Evolutionary conservation across 805 yeast genomes (phyloP).

Genomic region (Yarrowia sp.): DNA sequence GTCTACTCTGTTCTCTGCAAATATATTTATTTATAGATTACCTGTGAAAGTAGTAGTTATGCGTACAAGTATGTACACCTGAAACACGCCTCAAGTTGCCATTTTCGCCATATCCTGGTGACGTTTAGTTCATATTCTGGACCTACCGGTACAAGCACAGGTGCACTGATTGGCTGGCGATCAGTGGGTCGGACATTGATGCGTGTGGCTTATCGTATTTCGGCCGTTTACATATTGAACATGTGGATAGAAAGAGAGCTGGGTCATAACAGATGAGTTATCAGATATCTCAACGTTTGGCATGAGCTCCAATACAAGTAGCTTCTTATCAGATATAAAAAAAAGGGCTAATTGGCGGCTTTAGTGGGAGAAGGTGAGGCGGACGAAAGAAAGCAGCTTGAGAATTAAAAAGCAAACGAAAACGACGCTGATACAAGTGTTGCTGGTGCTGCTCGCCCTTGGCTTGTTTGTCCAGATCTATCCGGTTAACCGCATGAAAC

Average conservation of each 20-base stretch:
- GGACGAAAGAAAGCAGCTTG: too few relatives aligned
- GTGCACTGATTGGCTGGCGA: not conserved
- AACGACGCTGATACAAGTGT: too few relatives aligned
- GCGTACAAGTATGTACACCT: not conserved
- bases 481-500: not conserved
- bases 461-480: not conserved
- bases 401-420: too few relatives aligned
- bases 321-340: conserved; percentile 5
- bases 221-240: not conserved
- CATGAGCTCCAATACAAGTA: not conserved
- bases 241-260: not conserved
- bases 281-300: not conserved
- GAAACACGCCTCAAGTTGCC: not conserved
- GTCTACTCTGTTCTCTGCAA: not conserved
- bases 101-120: too few relatives aligned
- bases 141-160: too few relatives aligned
- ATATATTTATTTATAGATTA: conserved; percentile 24
- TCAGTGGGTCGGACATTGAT: not conserved
- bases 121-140: too few relatives aligned
- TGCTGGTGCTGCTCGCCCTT: too few relatives aligned
- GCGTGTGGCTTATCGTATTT: conserved; percentile 1
- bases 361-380: too few relatives aligned
- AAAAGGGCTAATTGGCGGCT: not conserved
- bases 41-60: not conserved
- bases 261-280: not conserved